These are phyloP conservation scores for Aspergillus ellipticus DNA, from an alignment of 495 filamentous ascomycete genomes.

Conservation along the genomic window DNA sequence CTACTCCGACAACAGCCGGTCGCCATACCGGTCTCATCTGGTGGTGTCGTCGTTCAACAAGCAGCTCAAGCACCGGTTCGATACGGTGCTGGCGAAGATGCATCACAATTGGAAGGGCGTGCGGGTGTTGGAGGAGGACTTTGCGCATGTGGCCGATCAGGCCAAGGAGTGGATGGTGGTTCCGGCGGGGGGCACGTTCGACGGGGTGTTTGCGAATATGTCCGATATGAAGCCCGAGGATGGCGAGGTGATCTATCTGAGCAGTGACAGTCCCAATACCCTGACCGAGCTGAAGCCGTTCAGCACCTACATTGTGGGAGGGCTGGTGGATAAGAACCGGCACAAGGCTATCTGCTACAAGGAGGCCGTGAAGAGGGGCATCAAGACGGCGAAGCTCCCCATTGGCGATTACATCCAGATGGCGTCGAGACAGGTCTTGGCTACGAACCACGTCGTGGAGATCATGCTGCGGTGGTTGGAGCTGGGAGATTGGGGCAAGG, in stretches of 20 bases:
- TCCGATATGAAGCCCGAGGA: constrained; percentile 38
- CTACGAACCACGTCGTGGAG: constrained; percentile 92
- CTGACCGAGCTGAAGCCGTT: constrained; percentile 75
- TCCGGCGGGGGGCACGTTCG: constrained; percentile 47
- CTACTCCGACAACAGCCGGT: constrained; percentile 80
- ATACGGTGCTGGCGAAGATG: constrained; percentile 62
- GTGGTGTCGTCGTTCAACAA: constrained; percentile 73
- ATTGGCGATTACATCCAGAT: constrained; percentile 92
- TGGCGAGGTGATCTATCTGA: constrained; percentile 77
- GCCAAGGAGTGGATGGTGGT: constrained; percentile 59
- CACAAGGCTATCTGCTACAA: constrained; percentile 93
- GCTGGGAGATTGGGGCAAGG: constrained; percentile 80
- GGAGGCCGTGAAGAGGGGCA: constrained; percentile 64
- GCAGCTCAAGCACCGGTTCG: constrained; percentile 71
- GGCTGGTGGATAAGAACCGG: constrained; percentile 90
- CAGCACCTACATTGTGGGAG: constrained; percentile 89
- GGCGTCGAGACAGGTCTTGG: constrained; percentile 74
- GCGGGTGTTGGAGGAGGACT: constrained; percentile 65
- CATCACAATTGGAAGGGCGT: constrained; percentile 79
- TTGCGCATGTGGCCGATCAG: constrained; percentile 56
- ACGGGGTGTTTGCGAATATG: constrained; percentile 48
- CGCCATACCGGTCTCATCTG: constrained; percentile 62
- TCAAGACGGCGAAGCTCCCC: constrained; percentile 84
- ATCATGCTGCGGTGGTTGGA: constrained; percentile 95
- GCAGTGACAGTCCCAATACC: constrained; percentile 79